These are phyloP conservation scores for Adansonia digitata DNA, from an alignment of 345 rosid genomes.

Conservation along the genomic window DNA sequence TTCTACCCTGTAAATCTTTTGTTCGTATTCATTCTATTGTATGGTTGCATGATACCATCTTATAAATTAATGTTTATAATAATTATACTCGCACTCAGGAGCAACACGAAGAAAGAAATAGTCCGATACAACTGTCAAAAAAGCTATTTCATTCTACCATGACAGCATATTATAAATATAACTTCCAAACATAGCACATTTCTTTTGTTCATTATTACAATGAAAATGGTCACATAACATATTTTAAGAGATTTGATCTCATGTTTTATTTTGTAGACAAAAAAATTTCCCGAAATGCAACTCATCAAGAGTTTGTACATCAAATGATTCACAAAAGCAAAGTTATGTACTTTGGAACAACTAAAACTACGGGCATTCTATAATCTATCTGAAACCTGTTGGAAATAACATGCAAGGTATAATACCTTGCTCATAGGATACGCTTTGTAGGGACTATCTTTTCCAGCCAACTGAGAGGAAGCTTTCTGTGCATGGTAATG, in stretches of 20 bases:
- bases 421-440: slow-evolving; percentile 71
- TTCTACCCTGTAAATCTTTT: background rate
- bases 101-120: background rate
- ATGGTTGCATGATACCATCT: background rate
- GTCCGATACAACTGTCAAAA: background rate
- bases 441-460: slow-evolving; percentile 66
- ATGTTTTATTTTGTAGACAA: background rate
- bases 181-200: background rate
- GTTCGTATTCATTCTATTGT: background rate
- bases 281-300: background rate
- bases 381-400: background rate
- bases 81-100: background rate
- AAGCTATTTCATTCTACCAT: background rate
- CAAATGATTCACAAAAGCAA: background rate
- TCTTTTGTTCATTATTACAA: background rate
- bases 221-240: background rate
- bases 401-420: background rate
- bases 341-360: background rate
- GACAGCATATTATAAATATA: background rate
- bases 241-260: background rate
- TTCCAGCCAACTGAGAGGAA: slow-evolving; percentile 59
- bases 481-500: slow-evolving; percentile 68
- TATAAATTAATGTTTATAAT: background rate
- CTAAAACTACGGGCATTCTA: background rate
- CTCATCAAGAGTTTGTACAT: background rate